Percentiles rank a stretch among this genome's conserved stretches.
phyloP scores from a whole-genome alignment of 2,329 filamentous ascomycete genomes.

The Arthrocladium fulminans region DNA sequence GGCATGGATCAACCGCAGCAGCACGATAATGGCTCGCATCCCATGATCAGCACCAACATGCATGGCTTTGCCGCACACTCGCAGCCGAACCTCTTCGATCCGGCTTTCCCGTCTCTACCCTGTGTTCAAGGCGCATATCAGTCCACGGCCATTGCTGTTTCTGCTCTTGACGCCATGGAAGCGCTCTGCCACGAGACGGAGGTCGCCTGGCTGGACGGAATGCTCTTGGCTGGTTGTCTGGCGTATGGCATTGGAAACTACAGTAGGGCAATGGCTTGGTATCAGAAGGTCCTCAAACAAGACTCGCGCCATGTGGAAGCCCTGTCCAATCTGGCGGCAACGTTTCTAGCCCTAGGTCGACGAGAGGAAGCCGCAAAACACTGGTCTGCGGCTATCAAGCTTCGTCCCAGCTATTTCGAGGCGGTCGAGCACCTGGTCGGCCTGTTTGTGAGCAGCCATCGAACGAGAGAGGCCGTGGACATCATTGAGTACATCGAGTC shows the following conservation, averaged over 20 bases:
- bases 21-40: neutral
- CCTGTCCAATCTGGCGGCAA: conserved; percentile 85
- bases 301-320: conserved; percentile 73
- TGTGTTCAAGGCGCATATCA: neutral
- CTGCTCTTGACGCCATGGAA: conserved; percentile 62
- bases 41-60: neutral
- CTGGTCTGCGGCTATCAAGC: conserved; percentile 76
- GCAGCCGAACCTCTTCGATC: neutral
- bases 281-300: conserved; percentile 47
- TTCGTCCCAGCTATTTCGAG: conserved; percentile 83
- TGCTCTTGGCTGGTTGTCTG: conserved; percentile 82
- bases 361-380: conserved; percentile 75
- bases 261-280: conserved; percentile 52
- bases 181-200: conserved; percentile 67
- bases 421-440: conserved; percentile 91
- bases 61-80: neutral
- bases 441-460: conserved; percentile 69
- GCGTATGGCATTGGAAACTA: conserved; percentile 84
- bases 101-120: neutral
- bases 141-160: conserved; percentile 39
- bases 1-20: neutral
- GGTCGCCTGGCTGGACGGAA: conserved; percentile 88
- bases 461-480: conserved; percentile 73
- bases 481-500: conserved; percentile 80
- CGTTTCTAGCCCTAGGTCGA: conserved; percentile 72